These are phyloP conservation scores for Marchantia paleacea DNA, from an alignment of 225 moss, liverwort and hornwort genomes.

Conservation along the genomic window DNA sequence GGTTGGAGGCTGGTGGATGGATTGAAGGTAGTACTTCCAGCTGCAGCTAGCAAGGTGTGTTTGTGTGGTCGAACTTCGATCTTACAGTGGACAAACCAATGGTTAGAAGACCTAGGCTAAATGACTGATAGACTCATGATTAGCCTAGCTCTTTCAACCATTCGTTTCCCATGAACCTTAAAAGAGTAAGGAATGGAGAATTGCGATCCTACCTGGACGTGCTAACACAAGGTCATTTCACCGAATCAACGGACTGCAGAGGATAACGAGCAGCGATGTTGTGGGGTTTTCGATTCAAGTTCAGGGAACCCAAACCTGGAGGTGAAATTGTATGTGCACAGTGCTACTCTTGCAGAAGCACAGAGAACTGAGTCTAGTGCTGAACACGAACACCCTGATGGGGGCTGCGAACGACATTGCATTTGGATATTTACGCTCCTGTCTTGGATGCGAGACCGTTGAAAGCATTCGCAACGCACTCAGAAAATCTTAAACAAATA, in stretches of 20 bases:
- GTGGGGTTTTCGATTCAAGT: neutral
- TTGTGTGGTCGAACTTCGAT: neutral
- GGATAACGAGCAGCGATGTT: neutral
- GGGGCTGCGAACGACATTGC: too few species aligned
- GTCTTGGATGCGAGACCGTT: too few species aligned
- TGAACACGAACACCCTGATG: too few species aligned
- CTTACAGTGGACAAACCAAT: neutral
- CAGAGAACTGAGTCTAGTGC: too few species aligned
- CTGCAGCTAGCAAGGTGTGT: neutral
- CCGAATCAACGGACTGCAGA: neutral
- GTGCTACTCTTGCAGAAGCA: too few species aligned
- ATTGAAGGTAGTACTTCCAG: neutral
- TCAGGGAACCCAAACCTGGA: too few species aligned
- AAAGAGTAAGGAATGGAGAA: neutral
- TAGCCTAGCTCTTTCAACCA: neutral
- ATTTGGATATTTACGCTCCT: too few species aligned
- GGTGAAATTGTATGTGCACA: too few species aligned
- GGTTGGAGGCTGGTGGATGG: neutral
- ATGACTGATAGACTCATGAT: neutral
- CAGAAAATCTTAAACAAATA: too few species aligned
- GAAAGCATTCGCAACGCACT: too few species aligned
- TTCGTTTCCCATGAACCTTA: neutral
- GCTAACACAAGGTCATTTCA: neutral
- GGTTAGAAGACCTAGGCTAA: neutral
- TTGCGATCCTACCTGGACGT: neutral